These are phyloP conservation scores for Herpotrichia juniperi DNA, from an alignment of 2,329 filamentous ascomycete species.

Conservation along the genomic window DNA sequence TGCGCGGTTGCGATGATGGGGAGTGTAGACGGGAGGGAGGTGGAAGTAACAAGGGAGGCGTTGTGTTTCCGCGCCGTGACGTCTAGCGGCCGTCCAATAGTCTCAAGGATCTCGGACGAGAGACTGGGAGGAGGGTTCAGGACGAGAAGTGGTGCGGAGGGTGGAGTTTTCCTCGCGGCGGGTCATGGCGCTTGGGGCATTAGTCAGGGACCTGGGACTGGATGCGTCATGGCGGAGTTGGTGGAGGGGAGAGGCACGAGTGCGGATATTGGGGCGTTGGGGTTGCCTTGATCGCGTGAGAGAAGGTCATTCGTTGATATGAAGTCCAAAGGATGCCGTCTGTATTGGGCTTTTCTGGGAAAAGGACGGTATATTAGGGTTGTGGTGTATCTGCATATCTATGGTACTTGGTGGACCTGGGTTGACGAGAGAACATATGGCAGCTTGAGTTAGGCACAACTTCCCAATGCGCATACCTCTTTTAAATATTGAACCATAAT, in stretches of 20 bases:
- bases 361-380: no score
- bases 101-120: slow-evolving; percentile 63
- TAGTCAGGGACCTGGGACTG: slow-evolving; percentile 66
- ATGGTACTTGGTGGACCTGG: no score
- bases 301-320: no score
- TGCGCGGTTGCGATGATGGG: slow-evolving; percentile 59
- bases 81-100: slow-evolving; percentile 66
- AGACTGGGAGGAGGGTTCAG: slow-evolving; percentile 58
- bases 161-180: slow-evolving; percentile 72
- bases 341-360: no score
- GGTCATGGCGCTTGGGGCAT: slow-evolving; percentile 80
- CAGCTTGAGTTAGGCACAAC: no score
- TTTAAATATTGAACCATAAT: no score
- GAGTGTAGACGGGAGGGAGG: slow-evolving; percentile 52
- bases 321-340: no score
- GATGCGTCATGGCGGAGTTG: slow-evolving; percentile 73
- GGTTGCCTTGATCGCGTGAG: slow-evolving; percentile 34
- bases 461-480: no score
- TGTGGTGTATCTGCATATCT: no score
- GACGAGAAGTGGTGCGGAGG: slow-evolving; percentile 51
- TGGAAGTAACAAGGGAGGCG: slow-evolving; percentile 68
- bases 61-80: slow-evolving; percentile 78
- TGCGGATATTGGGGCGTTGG: slow-evolving; percentile 64
- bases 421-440: no score
- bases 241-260: slow-evolving; percentile 64